These are phyloP conservation scores for Aspergillus fijiensis DNA, from an alignment of 2,329 filamentous ascomycete genomes.

Conservation along the genomic window DNA sequence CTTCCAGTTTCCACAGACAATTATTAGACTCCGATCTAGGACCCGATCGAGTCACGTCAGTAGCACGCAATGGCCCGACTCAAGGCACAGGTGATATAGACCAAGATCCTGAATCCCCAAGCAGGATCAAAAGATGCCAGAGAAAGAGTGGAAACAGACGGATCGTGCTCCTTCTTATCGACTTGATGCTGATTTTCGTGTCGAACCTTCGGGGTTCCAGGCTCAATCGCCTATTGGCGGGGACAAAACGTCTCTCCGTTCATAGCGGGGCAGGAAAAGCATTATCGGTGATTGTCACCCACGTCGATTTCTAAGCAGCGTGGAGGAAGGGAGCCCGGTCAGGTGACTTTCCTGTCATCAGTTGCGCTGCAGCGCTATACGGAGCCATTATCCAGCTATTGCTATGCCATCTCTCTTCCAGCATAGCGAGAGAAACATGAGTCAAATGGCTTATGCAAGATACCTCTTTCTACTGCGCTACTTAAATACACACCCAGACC, in stretches of 20 bases:
- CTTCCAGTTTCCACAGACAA: not conserved
- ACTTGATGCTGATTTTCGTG: constrained; percentile 18
- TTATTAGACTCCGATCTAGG: constrained; percentile 1
- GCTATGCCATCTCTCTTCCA: not conserved
- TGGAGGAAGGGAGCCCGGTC: constrained; percentile 4
- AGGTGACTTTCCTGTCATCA: constrained; percentile 12
- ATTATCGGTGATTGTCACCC: constrained; percentile 15
- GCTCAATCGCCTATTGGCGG: constrained; percentile 19
- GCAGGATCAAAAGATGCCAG: constrained; percentile 1
- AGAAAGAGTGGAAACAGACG: constrained; percentile 1
- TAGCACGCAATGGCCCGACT: constrained; percentile 3
- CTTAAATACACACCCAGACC: too few species aligned
- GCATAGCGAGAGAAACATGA: not conserved
- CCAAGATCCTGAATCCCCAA: not conserved
- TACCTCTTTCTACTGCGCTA: not conserved
- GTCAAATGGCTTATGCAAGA: not conserved
- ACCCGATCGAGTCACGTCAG: not conserved
- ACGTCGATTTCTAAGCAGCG: constrained; percentile 24
- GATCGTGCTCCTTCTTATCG: constrained; percentile 14
- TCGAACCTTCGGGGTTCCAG: constrained; percentile 14
- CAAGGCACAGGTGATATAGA: not conserved
- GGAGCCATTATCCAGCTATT: not conserved
- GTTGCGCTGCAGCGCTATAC: not conserved
- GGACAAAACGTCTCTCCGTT: constrained; percentile 11
- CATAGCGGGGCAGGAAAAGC: constrained; percentile 18